A percentile compares a stretch with the other conserved stretches of the same genome.
Evolutionary conservation across 2,329 filamentous ascomycete genomes (phyloP).

Genomic region (Diaporthe vaccinii): DNA sequence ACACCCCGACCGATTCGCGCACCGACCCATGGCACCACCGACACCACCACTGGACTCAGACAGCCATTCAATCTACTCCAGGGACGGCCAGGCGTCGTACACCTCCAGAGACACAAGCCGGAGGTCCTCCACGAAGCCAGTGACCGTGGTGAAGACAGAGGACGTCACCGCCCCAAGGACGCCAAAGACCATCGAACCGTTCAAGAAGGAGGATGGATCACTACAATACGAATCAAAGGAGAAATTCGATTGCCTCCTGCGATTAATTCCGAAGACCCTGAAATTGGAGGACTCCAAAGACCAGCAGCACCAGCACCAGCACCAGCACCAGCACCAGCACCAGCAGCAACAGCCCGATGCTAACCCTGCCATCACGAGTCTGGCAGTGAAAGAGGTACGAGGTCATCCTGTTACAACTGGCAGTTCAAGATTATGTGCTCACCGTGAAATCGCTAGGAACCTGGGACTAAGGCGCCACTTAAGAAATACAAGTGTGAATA

Average conservation of each 20-base stretch:
- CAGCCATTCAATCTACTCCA: conserved; percentile 48
- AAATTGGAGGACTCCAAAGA: background rate
- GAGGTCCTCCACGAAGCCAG: conserved; percentile 53
- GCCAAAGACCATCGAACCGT: conserved; percentile 38
- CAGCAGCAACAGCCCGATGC: conserved; percentile 2
- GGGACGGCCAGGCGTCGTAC: conserved; percentile 43
- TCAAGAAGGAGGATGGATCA: conserved; percentile 36
- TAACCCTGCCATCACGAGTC: background rate
- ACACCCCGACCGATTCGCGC: conserved; percentile 40
- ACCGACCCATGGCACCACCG: conserved; percentile 41
- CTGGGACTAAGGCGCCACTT: conserved; percentile 52
- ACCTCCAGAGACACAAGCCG: conserved; percentile 51
- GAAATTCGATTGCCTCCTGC: conserved; percentile 36
- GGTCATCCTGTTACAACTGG: background rate
- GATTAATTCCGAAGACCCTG: conserved; percentile 24
- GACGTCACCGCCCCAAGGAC: conserved; percentile 33
- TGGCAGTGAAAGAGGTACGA: conserved; percentile 32
- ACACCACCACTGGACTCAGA: conserved; percentile 49
- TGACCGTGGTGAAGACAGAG: conserved; percentile 46
- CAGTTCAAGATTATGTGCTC: background rate
- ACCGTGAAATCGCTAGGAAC: conserved; percentile 25
- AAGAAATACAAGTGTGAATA: conserved; percentile 83
- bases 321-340: background rate
- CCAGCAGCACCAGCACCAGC: background rate
- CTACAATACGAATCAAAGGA: conserved; percentile 36